These are phyloP conservation scores for Prunus fruticosa DNA, from an alignment of 306 rosid genomes.

Conservation along the genomic window DNA sequence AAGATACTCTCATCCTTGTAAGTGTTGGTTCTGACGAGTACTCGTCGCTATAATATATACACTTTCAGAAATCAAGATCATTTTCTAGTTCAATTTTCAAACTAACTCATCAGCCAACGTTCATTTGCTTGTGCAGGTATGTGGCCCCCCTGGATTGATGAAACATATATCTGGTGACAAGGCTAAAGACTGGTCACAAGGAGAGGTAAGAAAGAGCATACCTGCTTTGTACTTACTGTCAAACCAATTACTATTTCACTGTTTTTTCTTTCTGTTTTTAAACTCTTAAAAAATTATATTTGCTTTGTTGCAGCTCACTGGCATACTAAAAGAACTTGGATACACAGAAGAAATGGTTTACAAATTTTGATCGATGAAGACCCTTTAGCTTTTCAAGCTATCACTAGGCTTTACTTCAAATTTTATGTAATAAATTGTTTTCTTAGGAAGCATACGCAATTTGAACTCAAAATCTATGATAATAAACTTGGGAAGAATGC, in stretches of 20 bases:
- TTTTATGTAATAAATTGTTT: conserved; percentile 28
- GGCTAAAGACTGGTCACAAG: conserved; percentile 85
- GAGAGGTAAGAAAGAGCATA: conserved; percentile 61
- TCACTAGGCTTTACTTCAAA: conserved; percentile 5
- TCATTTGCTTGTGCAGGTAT: conserved; percentile 55
- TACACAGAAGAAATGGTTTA: conserved; percentile 95
- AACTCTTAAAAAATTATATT: background rate
- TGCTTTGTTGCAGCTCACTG: conserved; percentile 63
- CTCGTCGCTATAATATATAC: background rate
- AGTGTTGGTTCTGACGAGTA: conserved; percentile 35
- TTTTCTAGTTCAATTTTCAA: background rate
- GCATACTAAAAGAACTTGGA: conserved; percentile 83
- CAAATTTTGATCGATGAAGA: conserved; percentile 57
- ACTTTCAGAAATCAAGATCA: background rate
- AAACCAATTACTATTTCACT: background rate
- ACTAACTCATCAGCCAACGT: conserved; percentile 8
- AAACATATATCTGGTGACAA: conserved; percentile 83
- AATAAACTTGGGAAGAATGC: background rate
- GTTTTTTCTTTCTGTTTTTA: background rate
- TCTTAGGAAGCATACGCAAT: background rate
- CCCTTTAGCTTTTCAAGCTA: conserved; percentile 22
- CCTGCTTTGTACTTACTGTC: background rate
- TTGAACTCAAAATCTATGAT: background rate
- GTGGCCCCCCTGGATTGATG: conserved; percentile 99
- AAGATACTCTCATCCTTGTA: conserved; percentile 78